phyloP scores from a whole-genome alignment of 176 grass and related monocot genomes.

The Phoenix dactylifera region DNA sequence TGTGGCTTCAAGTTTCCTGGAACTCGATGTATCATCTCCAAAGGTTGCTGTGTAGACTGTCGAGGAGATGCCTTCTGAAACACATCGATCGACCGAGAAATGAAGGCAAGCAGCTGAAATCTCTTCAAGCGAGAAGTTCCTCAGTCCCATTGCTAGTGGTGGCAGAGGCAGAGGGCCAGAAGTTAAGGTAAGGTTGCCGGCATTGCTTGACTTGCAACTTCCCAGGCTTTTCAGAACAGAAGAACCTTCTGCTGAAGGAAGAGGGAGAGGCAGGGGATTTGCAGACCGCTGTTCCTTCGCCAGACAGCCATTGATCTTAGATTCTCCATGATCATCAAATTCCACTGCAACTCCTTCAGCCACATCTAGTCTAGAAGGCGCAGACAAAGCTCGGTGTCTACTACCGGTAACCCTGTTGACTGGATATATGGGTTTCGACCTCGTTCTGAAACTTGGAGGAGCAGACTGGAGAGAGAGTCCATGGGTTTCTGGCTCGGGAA shows the following conservation, averaged over 20 bases:
- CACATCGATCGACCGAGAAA: slow-evolving; percentile 55
- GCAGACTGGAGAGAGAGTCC: slow-evolving; percentile 80
- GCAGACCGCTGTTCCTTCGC: slow-evolving; percentile 49
- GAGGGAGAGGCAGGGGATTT: slow-evolving; percentile 78
- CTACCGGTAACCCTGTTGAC: slow-evolving; percentile 31
- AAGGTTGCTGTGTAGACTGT: slow-evolving; percentile 81
- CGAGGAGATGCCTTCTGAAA: slow-evolving; percentile 54
- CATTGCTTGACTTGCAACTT: slow-evolving; percentile 64
- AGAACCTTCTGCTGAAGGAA: slow-evolving; percentile 37
- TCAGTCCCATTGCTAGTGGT: slow-evolving; percentile 33
- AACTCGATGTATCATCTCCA: slow-evolving; percentile 40
- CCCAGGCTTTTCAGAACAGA: slow-evolving; percentile 48
- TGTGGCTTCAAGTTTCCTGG: slow-evolving; percentile 63
- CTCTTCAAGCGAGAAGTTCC: slow-evolving; percentile 73
- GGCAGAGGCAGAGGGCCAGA: slow-evolving; percentile 90
- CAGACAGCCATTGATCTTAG: slow-evolving; percentile 28
- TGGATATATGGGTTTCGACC: slow-evolving; percentile 40
- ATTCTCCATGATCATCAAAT: slow-evolving; percentile 62
- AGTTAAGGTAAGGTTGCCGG: slow-evolving; percentile 15
- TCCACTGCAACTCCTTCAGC: slow-evolving; percentile 46
- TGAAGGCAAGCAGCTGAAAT: slow-evolving; percentile 53
- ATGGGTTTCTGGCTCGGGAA: slow-evolving; percentile 68
- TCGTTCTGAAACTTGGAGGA: slow-evolving; percentile 83
- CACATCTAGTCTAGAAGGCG: slow-evolving; percentile 63
- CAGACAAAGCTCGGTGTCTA: slow-evolving; percentile 62